These are phyloP conservation scores for Magnaporthiopsis incrustans DNA, from an alignment of 2,329 filamentous ascomycete genomes.

Conservation along the genomic window DNA sequence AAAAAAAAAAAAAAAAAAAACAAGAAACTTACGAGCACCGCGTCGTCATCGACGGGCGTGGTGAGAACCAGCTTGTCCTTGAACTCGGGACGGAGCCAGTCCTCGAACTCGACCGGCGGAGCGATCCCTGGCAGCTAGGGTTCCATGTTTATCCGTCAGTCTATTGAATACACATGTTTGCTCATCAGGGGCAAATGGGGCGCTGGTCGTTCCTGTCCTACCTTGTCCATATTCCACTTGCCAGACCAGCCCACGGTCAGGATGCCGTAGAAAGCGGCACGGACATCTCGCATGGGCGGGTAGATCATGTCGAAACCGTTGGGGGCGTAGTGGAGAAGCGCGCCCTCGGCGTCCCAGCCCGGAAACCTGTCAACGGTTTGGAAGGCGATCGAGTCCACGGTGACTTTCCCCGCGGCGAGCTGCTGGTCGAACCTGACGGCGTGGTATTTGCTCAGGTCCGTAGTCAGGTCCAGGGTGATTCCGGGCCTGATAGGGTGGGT, in stretches of 20 bases:
- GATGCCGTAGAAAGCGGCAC: conserved; percentile 34
- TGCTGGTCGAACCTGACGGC: conserved; percentile 37
- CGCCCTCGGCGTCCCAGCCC: conserved; percentile 39
- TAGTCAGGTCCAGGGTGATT: conserved; percentile 43
- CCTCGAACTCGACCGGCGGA: conserved; percentile 30
- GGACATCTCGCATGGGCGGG: conserved; percentile 30
- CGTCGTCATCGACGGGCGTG: conserved; percentile 52
- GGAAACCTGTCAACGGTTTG: conserved; percentile 45
- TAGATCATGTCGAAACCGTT: conserved; percentile 34
- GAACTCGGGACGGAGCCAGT: conserved; percentile 39
- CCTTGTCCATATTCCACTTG: conserved; percentile 27
- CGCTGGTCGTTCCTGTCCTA: too few relatives aligned
- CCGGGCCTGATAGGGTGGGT: conserved; percentile 22
- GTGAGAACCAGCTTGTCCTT: conserved; percentile 46
- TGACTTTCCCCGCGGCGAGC: conserved; percentile 27
- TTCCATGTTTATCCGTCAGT: too few relatives aligned
- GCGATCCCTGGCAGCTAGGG: conserved; percentile 20
- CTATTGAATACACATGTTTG: too few relatives aligned
- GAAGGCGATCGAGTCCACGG: conserved; percentile 37
- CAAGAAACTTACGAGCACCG: conserved; percentile 25
- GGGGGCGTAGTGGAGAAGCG: conserved; percentile 41
- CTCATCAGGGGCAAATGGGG: too few relatives aligned
- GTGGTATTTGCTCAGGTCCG: conserved; percentile 49
- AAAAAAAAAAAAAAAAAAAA: neutral
- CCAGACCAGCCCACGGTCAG: conserved; percentile 30